Evolutionary conservation across 2,329 filamentous ascomycete species (phyloP).

Genomic region (Pseudopyricularia javanii): DNA sequence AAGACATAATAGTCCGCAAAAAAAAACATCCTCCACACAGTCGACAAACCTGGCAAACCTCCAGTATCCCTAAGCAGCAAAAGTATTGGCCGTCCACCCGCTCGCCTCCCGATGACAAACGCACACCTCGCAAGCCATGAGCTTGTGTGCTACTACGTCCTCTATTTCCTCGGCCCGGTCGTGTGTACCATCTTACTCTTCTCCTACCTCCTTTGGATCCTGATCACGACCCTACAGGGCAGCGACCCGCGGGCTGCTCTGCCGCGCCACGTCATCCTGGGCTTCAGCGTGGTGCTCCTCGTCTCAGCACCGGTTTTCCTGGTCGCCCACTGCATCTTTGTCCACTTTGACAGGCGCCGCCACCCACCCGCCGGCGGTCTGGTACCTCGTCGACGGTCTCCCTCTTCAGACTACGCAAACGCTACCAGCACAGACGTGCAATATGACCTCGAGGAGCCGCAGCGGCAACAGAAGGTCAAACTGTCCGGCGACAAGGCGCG

Average conservation of each 20-base stretch:
- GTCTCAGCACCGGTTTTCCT: background rate
- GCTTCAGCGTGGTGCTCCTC: background rate
- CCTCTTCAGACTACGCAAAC: no score
- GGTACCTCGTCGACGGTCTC: background rate
- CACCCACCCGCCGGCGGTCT: background rate
- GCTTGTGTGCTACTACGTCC: background rate
- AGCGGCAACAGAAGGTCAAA: no score
- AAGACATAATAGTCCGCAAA: no score
- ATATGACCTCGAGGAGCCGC: no score
- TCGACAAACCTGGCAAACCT: no score
- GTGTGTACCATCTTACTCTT: background rate
- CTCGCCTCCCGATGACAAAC: background rate
- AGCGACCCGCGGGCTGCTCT: background rate
- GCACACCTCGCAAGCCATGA: background rate
- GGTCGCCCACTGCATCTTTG: background rate
- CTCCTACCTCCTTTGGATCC: background rate
- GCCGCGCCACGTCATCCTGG: background rate
- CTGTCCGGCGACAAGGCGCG: no score
- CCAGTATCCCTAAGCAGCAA: no score
- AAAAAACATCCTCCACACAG: no score
- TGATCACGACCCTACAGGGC: background rate
- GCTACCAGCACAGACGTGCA: no score
- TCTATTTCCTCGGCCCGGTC: background rate
- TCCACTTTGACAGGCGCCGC: background rate
- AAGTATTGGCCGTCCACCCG: no score